Conservation (phyloP, 2,329 filamentous ascomycete species). For the Truncatella angustata region DNA sequence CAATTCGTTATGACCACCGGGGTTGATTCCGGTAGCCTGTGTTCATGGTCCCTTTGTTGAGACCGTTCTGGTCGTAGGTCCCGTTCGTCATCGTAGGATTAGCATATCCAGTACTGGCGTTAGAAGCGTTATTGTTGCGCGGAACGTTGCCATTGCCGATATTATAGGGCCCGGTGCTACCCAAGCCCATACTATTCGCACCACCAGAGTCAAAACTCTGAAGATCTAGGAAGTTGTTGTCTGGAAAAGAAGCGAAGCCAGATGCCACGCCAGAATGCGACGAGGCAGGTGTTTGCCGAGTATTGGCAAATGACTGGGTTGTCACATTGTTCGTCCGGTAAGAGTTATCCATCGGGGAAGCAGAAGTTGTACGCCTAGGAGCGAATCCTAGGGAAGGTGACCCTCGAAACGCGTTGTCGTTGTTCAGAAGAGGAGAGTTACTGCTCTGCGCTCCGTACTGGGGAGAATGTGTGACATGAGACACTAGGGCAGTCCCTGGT, state of each 20-base stretch:
- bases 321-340: slow-evolving; percentile 26
- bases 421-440: slow-evolving; percentile 30
- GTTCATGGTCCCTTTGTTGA: slow-evolving; percentile 7
- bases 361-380: slow-evolving; percentile 27
- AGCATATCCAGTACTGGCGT: not conserved
- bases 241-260: slow-evolving; percentile 24
- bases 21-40: slow-evolving; percentile 1
- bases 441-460: slow-evolving; percentile 28
- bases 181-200: slow-evolving; percentile 23
- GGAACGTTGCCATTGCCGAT: slow-evolving; percentile 23
- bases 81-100: slow-evolving; percentile 2
- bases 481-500: slow-evolving; percentile 27
- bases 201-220: slow-evolving; percentile 24
- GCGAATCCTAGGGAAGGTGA: slow-evolving; percentile 28
- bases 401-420: slow-evolving; percentile 28
- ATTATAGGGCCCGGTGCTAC: slow-evolving; percentile 21
- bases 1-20: slow-evolving; percentile 6
- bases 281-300: slow-evolving; percentile 23
- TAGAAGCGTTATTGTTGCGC: slow-evolving; percentile 22
- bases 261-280: slow-evolving; percentile 27
- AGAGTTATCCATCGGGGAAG: slow-evolving; percentile 27
- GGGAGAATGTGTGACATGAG: slow-evolving; percentile 31
- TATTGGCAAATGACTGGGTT: slow-evolving; percentile 27
- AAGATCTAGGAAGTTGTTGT: slow-evolving; percentile 28
- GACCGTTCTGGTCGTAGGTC: slow-evolving; percentile 3